A percentile compares a stretch with the other conserved stretches of the same genome.
phyloP scores from a whole-genome alignment of 2,329 filamentous ascomycete genomes.

The Teratosphaeria zuluensis region DNA sequence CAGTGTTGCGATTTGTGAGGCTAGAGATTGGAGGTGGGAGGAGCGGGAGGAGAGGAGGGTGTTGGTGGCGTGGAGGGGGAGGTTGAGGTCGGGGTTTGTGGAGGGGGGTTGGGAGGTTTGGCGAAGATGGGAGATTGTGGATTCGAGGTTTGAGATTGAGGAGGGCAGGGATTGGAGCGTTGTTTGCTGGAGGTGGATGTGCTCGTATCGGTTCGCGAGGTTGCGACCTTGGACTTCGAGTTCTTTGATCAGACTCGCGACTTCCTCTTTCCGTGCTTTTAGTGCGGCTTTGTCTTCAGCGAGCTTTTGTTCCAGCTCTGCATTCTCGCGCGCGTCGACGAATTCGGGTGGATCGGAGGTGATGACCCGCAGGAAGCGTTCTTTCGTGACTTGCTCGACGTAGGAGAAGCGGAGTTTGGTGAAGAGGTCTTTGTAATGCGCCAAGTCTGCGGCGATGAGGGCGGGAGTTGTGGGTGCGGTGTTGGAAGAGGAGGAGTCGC shows the following conservation, averaged over 20 bases:
- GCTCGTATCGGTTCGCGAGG: conserved; percentile 47
- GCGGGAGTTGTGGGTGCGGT: conserved; percentile 47
- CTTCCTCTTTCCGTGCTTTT: conserved; percentile 70
- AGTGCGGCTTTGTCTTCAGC: conserved; percentile 62
- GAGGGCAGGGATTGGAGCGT: conserved; percentile 43
- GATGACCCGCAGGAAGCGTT: conserved; percentile 90
- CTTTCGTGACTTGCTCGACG: conserved; percentile 96
- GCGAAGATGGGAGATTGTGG: conserved; percentile 37
- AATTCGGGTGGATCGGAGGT: conserved; percentile 83
- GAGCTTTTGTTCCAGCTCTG: conserved; percentile 62
- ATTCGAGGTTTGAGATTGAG: conserved; percentile 43
- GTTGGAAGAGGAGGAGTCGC: conserved; percentile 3
- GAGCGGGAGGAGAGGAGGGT: conserved; percentile 31
- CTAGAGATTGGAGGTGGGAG: conserved; percentile 31
- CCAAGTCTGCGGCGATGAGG: conserved; percentile 70
- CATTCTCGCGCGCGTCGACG: conserved; percentile 72
- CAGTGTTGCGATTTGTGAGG: conserved; percentile 38
- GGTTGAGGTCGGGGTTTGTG: conserved; percentile 28
- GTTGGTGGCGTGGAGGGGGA: conserved; percentile 36
- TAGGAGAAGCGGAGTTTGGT: conserved; percentile 95
- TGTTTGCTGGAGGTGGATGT: conserved; percentile 42
- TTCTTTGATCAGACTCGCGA: conserved; percentile 60
- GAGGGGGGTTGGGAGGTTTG: conserved; percentile 28
- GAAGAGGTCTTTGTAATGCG: conserved; percentile 91
- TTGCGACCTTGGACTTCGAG: conserved; percentile 57